A percentile compares a stretch with the other conserved stretches of the same genome.
Evolutionary conservation across 257 asterid genomes (phyloP).

Genomic region (Mentha longifolia): DNA sequence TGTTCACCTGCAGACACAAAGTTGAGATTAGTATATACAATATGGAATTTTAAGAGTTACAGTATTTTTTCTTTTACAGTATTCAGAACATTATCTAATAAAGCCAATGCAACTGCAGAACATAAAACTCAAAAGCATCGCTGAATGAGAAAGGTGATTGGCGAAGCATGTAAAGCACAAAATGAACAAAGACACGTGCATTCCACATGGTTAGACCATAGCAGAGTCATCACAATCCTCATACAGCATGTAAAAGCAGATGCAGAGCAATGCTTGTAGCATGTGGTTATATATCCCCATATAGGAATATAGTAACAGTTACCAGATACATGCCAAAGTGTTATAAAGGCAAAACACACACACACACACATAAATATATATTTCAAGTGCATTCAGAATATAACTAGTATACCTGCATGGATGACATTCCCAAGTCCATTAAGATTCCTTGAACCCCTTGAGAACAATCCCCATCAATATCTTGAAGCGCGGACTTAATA

Average conservation of each 20-base stretch:
- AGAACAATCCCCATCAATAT: slow-evolving; percentile 45
- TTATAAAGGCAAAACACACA: slow-evolving; percentile 8
- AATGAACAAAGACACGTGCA: too few relatives aligned
- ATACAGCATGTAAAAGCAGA: not conserved
- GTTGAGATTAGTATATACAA: slow-evolving; percentile 19
- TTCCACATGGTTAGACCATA: too few relatives aligned
- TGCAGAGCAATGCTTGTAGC: not conserved
- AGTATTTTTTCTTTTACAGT: not conserved
- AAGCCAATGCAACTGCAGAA: too few relatives aligned
- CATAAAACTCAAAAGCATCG: too few relatives aligned
- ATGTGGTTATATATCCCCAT: slow-evolving; percentile 5
- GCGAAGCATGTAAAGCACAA: too few relatives aligned
- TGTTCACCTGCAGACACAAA: slow-evolving; percentile 66
- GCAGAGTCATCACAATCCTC: too few relatives aligned
- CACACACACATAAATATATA: too few relatives aligned
- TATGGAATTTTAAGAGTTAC: not conserved
- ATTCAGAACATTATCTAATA: not conserved
- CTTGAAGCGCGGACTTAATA: slow-evolving; percentile 60
- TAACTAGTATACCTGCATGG: slow-evolving; percentile 85
- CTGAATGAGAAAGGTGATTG: too few relatives aligned
- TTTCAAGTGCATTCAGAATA: not conserved
- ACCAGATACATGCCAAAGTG: not conserved
- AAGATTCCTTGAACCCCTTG: slow-evolving; percentile 78
- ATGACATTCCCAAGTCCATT: slow-evolving; percentile 99
- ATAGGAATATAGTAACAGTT: slow-evolving; percentile 8